A percentile compares a stretch with the other conserved stretches of the same genome.
phyloP scores from a whole-genome alignment of 495 filamentous ascomycete genomes.

The Aspergillus nanangensis region DNA sequence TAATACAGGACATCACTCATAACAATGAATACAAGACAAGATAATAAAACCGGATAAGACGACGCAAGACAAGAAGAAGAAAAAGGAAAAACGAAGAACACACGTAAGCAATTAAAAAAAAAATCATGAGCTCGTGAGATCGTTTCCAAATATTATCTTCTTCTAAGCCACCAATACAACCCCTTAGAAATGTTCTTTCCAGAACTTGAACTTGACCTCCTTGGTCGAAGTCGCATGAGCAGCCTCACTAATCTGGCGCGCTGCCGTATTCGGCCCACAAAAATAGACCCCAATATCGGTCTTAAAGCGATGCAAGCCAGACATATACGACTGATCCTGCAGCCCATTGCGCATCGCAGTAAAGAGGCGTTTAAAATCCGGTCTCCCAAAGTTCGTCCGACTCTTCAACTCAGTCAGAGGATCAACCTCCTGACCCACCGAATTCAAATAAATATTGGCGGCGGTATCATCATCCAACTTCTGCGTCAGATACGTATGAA shows the following conservation, averaged over 20 bases:
- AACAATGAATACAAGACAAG: slow-evolving; percentile 7
- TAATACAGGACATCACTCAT: slow-evolving; percentile 8
- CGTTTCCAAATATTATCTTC: background rate
- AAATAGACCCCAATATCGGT: slow-evolving; percentile 97
- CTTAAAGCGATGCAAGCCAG: slow-evolving; percentile 63
- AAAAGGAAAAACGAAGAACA: slow-evolving; percentile 4
- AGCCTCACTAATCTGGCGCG: slow-evolving; percentile 80
- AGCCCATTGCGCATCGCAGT: slow-evolving; percentile 84
- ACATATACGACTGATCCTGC: slow-evolving; percentile 75
- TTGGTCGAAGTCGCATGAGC: slow-evolving; percentile 62
- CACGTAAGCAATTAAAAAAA: background rate
- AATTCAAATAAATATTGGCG: slow-evolving; percentile 95
- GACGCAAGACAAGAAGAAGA: background rate
- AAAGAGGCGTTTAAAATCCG: slow-evolving; percentile 83
- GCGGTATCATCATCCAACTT: slow-evolving; percentile 85
- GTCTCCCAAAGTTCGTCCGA: slow-evolving; percentile 92
- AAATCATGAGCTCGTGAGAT: slow-evolving; percentile 12
- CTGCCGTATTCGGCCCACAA: slow-evolving; percentile 80
- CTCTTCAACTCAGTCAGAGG: slow-evolving; percentile 87
- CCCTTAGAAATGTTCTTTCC: slow-evolving; percentile 87
- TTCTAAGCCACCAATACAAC: too few relatives aligned
- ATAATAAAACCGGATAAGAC: slow-evolving; percentile 5
- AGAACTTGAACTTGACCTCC: slow-evolving; percentile 93
- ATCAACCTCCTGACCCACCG: slow-evolving; percentile 79
- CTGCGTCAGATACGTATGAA: slow-evolving; percentile 97